Conservation (phyloP, 2,329 filamentous ascomycete species). For the Cercospora sp. region DNA sequence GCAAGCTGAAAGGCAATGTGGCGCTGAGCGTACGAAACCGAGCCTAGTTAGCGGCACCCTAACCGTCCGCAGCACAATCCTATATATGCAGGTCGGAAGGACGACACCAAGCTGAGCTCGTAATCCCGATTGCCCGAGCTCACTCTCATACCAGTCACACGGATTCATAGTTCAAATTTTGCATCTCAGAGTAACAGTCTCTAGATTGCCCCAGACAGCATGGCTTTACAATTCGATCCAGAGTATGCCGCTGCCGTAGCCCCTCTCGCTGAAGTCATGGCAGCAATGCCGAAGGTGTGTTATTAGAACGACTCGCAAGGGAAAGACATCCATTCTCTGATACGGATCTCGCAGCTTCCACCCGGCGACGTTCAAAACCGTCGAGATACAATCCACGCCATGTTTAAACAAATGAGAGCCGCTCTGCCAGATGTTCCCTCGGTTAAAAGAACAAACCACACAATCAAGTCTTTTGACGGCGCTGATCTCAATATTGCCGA, state of each 20-base stretch:
- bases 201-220: constrained; percentile 1
- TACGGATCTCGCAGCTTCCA: constrained; percentile 6
- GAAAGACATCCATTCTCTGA: not conserved
- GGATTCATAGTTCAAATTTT: not conserved
- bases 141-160: not conserved
- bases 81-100: not conserved
- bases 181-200: not conserved
- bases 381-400: constrained; percentile 11
- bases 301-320: not conserved
- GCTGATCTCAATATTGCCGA: constrained; percentile 20
- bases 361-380: constrained; percentile 23
- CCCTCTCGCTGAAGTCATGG: constrained; percentile 18
- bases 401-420: constrained; percentile 1
- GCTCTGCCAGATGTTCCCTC: constrained; percentile 11
- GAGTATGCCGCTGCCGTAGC: constrained; percentile 21
- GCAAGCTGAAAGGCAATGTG: constrained; percentile 1
- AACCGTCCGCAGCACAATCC: not conserved
- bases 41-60: not conserved
- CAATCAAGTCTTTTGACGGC: constrained; percentile 15
- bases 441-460: constrained; percentile 18
- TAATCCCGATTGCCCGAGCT: not conserved
- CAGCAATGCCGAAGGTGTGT: not conserved
- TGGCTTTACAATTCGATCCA: constrained; percentile 21
- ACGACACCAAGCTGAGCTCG: not conserved
- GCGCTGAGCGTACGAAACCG: not conserved